Evolutionary conservation across 2,329 filamentous ascomycete genomes (phyloP), one percentile per base, ranked within the genome.

Genomic region (Piedraia hortae): DNA sequence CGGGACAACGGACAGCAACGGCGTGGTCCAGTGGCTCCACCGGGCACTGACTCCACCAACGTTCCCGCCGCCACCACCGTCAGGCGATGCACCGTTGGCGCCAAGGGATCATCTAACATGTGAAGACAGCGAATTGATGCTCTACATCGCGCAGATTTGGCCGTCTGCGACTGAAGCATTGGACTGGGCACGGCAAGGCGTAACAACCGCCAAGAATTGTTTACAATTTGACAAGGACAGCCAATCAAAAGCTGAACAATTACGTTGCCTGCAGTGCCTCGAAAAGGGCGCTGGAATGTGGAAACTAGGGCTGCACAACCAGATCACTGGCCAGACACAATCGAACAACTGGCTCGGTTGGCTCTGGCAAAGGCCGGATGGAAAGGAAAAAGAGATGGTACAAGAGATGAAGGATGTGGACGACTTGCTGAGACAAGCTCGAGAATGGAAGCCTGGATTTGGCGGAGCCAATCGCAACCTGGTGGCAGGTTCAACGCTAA

Each of bases 71-170:
- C 58, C 72, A 0, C 71, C 68, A 0, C 51, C 61, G 0, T 66
- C 73, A 21, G 80, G 80, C 24, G 61, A 70, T 20, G 47, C 59
- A 3, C 55, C 68, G 0, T 63, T 80, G 0, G 29, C 32, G 12
- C 34, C 37, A 31, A n/a, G n/a, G n/a, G n/a, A n/a, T n/a, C n/a
- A n/a, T n/a, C n/a, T n/a, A n/a, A 57, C 60, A 16, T 91, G 80
- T 44, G 70, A 85, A 32, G 80, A 91, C 44, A 77, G 78, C 3
- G 75, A 64, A 0, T 48, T 91, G 8, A 78, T 77, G 54, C 59
- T 78, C 12, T 85, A 90, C 44, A 82, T 93, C 30, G 82, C 82
- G 26, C 82, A 93, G 48, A 89, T 93, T 22, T 56, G 59, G 3
- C 47, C 51, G 28, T 6, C 31, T 39, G 10, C 50, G 43, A 10